phyloP scores from a whole-genome alignment of 2,329 filamentous ascomycete genomes.

The Neoscytalidium dimidiatum region DNA sequence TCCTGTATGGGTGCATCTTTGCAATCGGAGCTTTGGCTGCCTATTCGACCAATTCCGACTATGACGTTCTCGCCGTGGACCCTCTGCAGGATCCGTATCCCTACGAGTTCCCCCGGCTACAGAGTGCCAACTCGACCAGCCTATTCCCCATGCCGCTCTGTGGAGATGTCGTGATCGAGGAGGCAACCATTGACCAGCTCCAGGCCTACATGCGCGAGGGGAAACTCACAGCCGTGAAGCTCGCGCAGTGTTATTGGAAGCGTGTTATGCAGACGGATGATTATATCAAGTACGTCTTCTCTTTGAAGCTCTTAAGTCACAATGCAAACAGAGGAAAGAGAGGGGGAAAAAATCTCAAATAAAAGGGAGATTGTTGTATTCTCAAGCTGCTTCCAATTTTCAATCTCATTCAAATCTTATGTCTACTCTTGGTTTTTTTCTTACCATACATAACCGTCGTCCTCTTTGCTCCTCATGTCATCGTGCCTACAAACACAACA shows the following conservation, averaged over 20 bases:
- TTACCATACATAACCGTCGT: no score
- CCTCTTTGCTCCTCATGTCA: no score
- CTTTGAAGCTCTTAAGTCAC: no score
- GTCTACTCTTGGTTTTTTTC: no score
- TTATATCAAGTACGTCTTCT: slow-evolving; percentile 1
- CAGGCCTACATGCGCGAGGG: slow-evolving; percentile 60
- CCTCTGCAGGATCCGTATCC: slow-evolving; percentile 31
- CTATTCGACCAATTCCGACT: not conserved
- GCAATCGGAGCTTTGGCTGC: not conserved
- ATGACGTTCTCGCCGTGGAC: not conserved
- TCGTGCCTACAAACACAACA: no score
- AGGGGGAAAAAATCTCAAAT: no score
- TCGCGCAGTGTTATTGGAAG: slow-evolving; percentile 49
- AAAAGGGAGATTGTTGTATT: no score
- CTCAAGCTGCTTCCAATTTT: no score
- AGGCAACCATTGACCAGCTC: slow-evolving; percentile 69
- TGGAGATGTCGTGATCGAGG: slow-evolving; percentile 62
- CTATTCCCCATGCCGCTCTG: slow-evolving; percentile 67
- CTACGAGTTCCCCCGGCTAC: slow-evolving; percentile 35
- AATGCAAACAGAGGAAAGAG: no score
- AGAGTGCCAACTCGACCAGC: slow-evolving; percentile 5
- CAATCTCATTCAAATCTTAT: no score
- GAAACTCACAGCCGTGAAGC: slow-evolving; percentile 48
- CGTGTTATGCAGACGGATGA: slow-evolving; percentile 62
- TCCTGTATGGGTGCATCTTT: not conserved